A percentile compares a stretch with the other conserved stretches of the same genome.
Evolutionary conservation across 169 alveolate species (phyloP).

Genomic region (Cryptosporidium parvum): DNA sequence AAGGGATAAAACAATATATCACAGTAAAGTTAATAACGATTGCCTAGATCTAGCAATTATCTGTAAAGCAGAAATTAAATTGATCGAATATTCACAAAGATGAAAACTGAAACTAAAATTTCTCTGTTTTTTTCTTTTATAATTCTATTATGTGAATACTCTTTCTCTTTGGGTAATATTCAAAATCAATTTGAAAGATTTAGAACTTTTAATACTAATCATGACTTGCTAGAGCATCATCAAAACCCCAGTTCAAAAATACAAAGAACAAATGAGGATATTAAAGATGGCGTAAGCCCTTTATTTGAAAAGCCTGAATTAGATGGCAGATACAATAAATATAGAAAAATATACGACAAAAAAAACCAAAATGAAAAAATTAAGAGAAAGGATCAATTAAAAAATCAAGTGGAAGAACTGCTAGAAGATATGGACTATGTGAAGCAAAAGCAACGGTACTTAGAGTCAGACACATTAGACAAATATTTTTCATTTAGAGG

Average conservation of each 20-base stretch:
- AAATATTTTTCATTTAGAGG: slow-evolving; percentile 55
- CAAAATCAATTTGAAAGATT: neutral
- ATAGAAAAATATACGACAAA: neutral
- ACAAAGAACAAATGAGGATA: neutral
- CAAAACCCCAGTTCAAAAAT: neutral
- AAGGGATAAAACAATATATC: neutral
- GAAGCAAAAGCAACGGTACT: neutral
- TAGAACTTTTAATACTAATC: neutral
- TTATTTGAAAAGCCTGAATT: neutral
- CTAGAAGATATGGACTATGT: slow-evolving; percentile 1
- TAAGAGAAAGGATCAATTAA: neutral
- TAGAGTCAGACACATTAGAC: neutral
- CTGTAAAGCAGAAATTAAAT: neutral
- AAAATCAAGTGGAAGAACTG: neutral
- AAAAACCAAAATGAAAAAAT: neutral
- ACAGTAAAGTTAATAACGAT: neutral
- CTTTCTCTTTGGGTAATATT: neutral
- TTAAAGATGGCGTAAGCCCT: neutral
- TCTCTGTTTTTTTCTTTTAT: neutral
- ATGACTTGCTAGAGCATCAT: neutral
- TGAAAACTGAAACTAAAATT: neutral
- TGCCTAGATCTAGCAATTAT: neutral
- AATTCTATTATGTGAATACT: neutral
- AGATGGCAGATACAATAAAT: neutral
- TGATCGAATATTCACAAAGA: neutral